These are phyloP conservation scores for Chalciporus sphaerocephalus DNA, from an alignment of 768 basidiomycete genomes.

Conservation along the genomic window DNA sequence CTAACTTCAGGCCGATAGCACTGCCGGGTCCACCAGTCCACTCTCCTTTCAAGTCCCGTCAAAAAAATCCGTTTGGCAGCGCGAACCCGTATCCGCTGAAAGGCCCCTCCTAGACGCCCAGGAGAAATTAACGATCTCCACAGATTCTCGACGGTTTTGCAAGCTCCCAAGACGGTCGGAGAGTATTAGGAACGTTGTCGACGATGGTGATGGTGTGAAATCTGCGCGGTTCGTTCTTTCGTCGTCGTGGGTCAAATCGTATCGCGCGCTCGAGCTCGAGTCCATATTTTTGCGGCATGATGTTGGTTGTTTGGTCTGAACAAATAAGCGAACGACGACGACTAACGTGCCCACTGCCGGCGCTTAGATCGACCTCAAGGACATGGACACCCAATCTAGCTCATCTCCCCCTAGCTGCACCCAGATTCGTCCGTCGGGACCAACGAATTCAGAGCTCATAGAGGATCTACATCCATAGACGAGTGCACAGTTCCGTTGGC, in stretches of 20 bases:
- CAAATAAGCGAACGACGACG: slow-evolving; percentile 19
- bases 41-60: neutral
- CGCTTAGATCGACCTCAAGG: too few relatives aligned
- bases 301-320: slow-evolving; percentile 32
- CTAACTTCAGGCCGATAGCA: neutral
- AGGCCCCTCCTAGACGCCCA: neutral
- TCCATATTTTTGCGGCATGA: slow-evolving; percentile 36
- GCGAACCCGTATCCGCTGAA: neutral
- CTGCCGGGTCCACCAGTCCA: neutral
- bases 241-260: slow-evolving; percentile 24
- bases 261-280: slow-evolving; percentile 17
- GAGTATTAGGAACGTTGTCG: slow-evolving; percentile 1
- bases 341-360: too few relatives aligned
- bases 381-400: too few relatives aligned
- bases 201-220: neutral
- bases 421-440: too few relatives aligned
- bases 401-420: too few relatives aligned
- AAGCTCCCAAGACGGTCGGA: slow-evolving; percentile 50
- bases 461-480: too few relatives aligned
- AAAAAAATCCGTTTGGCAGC: neutral
- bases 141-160: slow-evolving; percentile 60
- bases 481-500: too few relatives aligned
- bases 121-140: slow-evolving; percentile 47
- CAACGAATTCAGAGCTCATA: too few relatives aligned
- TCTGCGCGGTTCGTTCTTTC: neutral